phyloP scores from a whole-genome alignment of 2,329 filamentous ascomycete genomes.

The Biscogniauxia marginata region DNA sequence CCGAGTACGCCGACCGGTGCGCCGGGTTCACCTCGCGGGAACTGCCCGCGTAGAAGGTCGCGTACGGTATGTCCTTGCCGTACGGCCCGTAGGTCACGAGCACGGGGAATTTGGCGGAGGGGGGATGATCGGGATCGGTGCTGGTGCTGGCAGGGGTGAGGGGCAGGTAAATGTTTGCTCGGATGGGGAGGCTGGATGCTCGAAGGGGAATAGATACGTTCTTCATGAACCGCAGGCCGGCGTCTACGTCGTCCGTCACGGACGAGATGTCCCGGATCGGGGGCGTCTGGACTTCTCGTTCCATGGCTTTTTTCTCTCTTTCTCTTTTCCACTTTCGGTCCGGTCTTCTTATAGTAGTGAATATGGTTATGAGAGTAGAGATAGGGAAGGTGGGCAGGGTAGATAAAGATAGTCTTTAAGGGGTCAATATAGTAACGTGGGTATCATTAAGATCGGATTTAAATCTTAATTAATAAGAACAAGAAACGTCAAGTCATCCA shows the following conservation, averaged over 20 bases:
- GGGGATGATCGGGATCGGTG: conserved; percentile 16
- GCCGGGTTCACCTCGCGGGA: conserved; percentile 52
- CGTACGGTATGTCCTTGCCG: conserved; percentile 69
- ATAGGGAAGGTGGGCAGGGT: too few species aligned
- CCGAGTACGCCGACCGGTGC: conserved; percentile 53
- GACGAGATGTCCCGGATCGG: conserved; percentile 21
- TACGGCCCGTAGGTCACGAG: conserved; percentile 72
- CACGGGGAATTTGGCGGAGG: conserved; percentile 48
- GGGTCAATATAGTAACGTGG: too few species aligned
- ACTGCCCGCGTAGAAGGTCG: conserved; percentile 38
- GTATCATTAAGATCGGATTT: too few species aligned
- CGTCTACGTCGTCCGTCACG: conserved; percentile 13
- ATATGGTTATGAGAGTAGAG: too few species aligned
- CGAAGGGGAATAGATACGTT: conserved; percentile 36
- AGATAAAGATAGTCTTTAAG: too few species aligned
- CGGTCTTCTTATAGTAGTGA: too few species aligned
- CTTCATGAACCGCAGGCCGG: conserved; percentile 19
- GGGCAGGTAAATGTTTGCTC: conserved; percentile 40
- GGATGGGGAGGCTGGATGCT: conserved; percentile 30
- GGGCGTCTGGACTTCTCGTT: conserved; percentile 16
- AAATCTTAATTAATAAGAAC: too few species aligned
- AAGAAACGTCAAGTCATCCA: too few species aligned
- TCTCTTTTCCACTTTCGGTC: not conserved
- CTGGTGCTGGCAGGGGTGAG: conserved; percentile 15
- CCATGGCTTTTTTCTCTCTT: conserved; percentile 5